phyloP scores from a whole-genome alignment of 306 rosid genomes.

The Begonia masoniana region DNA sequence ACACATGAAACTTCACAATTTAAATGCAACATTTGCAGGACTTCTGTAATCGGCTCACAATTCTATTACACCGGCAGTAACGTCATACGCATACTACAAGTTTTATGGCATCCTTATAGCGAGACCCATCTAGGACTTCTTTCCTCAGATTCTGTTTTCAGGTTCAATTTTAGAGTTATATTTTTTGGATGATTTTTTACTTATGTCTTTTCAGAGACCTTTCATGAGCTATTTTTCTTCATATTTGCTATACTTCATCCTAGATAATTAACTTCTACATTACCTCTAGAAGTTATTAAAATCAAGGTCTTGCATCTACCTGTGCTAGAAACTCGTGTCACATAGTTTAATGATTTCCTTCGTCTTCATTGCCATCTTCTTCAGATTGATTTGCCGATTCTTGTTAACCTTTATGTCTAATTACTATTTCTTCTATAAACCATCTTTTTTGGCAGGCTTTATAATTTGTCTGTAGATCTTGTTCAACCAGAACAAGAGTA shows the following conservation, averaged over 20 bases:
- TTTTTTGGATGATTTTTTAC: too few species aligned
- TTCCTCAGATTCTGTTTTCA: constrained; percentile 87
- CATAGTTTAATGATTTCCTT: too few species aligned
- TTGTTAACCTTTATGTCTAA: background rate
- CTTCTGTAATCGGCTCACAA: constrained; percentile 50
- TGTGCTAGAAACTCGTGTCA: too few species aligned
- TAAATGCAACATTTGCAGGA: constrained; percentile 29
- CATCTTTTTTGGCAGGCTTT: constrained; percentile 48
- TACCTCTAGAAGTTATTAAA: too few species aligned
- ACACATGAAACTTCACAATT: too few species aligned
- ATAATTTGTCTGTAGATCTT: constrained; percentile 65
- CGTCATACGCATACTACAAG: constrained; percentile 51
- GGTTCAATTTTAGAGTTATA: constrained; percentile 23
- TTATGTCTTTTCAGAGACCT: too few species aligned
- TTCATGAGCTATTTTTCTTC: too few species aligned
- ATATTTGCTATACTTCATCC: too few species aligned
- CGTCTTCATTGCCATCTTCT: too few species aligned
- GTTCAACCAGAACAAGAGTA: constrained; percentile 92
- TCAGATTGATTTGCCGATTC: too few species aligned
- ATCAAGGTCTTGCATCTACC: too few species aligned
- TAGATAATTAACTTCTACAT: too few species aligned
- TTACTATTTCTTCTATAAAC: background rate
- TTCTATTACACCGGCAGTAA: constrained; percentile 31
- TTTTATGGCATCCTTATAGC: constrained; percentile 80
- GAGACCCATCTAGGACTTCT: constrained; percentile 80